Conservation (phyloP, 2,329 filamentous ascomycete genomes). For the Ascochyta pisi region DNA sequence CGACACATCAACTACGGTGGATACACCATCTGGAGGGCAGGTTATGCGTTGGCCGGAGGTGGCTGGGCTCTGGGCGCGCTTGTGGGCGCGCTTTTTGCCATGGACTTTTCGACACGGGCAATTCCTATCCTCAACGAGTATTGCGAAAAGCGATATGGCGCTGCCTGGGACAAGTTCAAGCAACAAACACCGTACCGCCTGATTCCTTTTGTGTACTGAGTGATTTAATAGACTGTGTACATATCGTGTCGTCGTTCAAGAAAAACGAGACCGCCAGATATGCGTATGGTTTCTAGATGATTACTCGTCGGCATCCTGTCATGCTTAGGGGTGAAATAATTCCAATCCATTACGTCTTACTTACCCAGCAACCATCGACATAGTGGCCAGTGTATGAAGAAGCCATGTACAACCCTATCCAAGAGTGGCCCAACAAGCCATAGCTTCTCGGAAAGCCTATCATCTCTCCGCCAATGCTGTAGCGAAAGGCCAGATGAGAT, state of each 20-base stretch:
- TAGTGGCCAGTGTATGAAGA: conserved; percentile 7
- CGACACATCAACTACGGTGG: conserved; percentile 64
- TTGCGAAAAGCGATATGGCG: conserved; percentile 52
- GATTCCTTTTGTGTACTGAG: conserved; percentile 43
- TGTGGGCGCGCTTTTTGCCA: conserved; percentile 52
- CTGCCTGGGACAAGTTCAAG: conserved; percentile 52
- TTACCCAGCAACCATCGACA: conserved; percentile 3
- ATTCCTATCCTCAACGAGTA: conserved; percentile 60
- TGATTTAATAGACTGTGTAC: neutral
- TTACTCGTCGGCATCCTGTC: neutral
- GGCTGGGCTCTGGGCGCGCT: conserved; percentile 56
- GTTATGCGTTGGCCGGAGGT: conserved; percentile 57
- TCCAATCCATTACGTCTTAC: neutral
- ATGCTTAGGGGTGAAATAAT: neutral
- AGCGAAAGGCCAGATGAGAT: conserved; percentile 7
- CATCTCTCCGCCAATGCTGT: neutral
- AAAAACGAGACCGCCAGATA: neutral
- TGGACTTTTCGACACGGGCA: conserved; percentile 54
- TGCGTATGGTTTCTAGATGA: neutral
- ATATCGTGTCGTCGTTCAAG: neutral
- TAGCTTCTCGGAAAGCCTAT: neutral
- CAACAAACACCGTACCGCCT: conserved; percentile 49
- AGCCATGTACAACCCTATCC: conserved; percentile 3
- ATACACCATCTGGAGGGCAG: conserved; percentile 60
- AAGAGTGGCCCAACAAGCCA: conserved; percentile 2